Evolutionary conservation across 179 eudicot genomes (phyloP).

Genomic region (Silene noctiflora): DNA sequence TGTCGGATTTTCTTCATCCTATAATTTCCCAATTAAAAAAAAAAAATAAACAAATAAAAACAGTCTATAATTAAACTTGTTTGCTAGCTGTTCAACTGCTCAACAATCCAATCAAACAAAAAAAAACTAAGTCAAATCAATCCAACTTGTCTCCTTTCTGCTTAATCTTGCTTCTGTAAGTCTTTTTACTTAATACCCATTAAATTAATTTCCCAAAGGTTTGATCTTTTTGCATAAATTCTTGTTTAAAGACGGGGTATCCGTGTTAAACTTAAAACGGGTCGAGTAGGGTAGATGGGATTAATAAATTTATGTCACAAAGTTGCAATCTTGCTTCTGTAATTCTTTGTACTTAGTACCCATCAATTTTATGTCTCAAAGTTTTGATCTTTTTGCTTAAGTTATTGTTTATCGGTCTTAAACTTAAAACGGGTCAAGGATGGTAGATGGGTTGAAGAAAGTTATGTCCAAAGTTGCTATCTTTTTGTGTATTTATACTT

Average conservation of each 20-base stretch:
- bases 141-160: slow-evolving; percentile 18
- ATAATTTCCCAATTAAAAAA: background rate
- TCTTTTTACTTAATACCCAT: slow-evolving; percentile 8
- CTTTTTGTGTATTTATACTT: slow-evolving; percentile 1
- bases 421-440: no score
- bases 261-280: no score
- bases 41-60: background rate
- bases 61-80: slow-evolving; percentile 4
- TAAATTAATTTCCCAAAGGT: slow-evolving; percentile 4
- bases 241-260: no score
- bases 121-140: slow-evolving; percentile 21
- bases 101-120: slow-evolving; percentile 28
- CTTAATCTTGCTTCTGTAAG: slow-evolving; percentile 31
- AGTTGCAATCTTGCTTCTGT: slow-evolving; percentile 26
- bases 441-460: background rate
- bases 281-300: no score
- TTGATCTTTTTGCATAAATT: background rate
- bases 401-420: no score
- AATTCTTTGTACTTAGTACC: slow-evolving; percentile 13
- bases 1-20: slow-evolving; percentile 14
- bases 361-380: slow-evolving; percentile 4
- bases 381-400: background rate
- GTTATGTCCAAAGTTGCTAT: slow-evolving; percentile 3
- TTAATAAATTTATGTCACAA: no score
- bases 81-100: slow-evolving; percentile 15